Base-by-base conservation (phyloP, 345 rosid species). In the Lenwebbia sp. region DNA sequence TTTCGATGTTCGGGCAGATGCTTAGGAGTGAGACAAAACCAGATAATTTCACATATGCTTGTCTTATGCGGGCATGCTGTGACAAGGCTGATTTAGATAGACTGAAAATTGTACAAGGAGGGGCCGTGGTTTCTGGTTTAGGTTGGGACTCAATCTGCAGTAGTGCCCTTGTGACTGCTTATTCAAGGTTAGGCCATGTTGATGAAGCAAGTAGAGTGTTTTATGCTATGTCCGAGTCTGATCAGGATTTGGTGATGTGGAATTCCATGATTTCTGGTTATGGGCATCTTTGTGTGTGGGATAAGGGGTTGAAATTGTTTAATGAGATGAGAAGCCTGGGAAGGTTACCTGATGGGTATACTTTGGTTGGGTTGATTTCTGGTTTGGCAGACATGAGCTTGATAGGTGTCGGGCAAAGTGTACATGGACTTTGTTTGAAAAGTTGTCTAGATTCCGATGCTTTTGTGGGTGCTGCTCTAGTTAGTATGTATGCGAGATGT, bases 261-360 rank as follows among this genome's bases (percentile, higher is more conserved):
- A 96, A 97, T 90, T 90, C 92, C n/a, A 92, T 97, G 94, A 89
- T 97, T 86, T 93, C 88, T 86, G 95, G 99, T 82, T 97, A 88
- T 88, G 92, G 92, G 82, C 37, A 60, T 89, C 87, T 91, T 85
- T 95, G 95, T 78, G 75, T 89, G 84, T 91, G 93, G 91, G 88
- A 60, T 75, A 82, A 88, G 89, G 96, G 95, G 58, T 89, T 95
- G 87, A 56, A 51, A 57, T 86, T 93, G 90, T 93, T 94, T 88
- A 91, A 87, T 85, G 81, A 86, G 84, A 93, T 97, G 99, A 87
- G 90, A 84, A 40, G 44, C 54, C 82, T 47, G 54, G 93, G 95
- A 82, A 86, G 85, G 75, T 83, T 65, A 84, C 95, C 98, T 10
- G 96, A 96, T 89, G 96, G 94, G 84, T 95, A 89, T 86, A 96